Percentiles rank a stretch among this genome's conserved stretches.
Conservation (phyloP, 345 rosid genomes). For the Geranium rotundifolium region DNA sequence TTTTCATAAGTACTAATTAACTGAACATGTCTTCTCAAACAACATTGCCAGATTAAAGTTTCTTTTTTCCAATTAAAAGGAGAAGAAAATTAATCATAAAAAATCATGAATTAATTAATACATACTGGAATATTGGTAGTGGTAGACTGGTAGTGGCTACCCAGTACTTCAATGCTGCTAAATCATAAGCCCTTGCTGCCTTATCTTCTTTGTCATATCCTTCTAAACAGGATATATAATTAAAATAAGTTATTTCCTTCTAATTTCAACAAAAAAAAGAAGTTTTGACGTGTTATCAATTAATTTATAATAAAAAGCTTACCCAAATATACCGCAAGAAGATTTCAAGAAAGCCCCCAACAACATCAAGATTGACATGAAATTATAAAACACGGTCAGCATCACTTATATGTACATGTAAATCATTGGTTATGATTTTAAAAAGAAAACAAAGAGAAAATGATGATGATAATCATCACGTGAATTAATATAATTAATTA, state of each 20-base stretch:
- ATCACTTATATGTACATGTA: not conserved
- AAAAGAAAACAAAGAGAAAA: no score
- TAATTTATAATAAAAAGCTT: slow-evolving; percentile 14
- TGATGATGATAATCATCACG: no score
- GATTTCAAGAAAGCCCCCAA: slow-evolving; percentile 14
- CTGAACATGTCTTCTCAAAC: no score
- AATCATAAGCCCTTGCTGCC: slow-evolving; percentile 88
- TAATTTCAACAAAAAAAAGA: no score
- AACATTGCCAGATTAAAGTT: no score
- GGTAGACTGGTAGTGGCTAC: slow-evolving; percentile 79
- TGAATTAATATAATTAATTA: no score
- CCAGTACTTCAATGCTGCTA: slow-evolving; percentile 93
- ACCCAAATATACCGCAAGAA: slow-evolving; percentile 77
- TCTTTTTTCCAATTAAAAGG: no score
- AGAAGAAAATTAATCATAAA: slow-evolving; percentile 1
- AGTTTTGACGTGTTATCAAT: not conserved
- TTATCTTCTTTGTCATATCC: no score
- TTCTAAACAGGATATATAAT: no score
- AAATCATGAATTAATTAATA: not conserved
- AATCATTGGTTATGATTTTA: no score
- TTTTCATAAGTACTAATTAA: slow-evolving; percentile 44
- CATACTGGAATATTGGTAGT: slow-evolving; percentile 80
- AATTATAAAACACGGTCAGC: not conserved
- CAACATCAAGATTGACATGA: slow-evolving; percentile 3
- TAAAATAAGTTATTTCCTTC: no score